These are phyloP conservation scores for Sclerotinia minor DNA, from an alignment of 2,329 filamentous ascomycete species.

Conservation along the genomic window DNA sequence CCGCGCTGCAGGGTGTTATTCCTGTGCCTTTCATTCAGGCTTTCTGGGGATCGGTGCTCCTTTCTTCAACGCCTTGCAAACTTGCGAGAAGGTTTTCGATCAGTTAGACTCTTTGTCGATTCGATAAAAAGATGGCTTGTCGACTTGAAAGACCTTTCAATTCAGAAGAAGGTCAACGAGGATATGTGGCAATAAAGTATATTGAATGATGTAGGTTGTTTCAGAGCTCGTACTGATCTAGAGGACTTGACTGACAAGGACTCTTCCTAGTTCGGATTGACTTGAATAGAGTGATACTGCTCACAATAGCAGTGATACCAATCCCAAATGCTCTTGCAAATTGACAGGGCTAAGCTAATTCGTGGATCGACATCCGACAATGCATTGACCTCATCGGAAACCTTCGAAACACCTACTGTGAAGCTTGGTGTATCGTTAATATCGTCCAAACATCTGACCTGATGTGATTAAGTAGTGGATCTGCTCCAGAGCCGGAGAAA, in stretches of 20 bases:
- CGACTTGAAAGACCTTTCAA: slow-evolving; percentile 28
- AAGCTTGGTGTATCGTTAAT: slow-evolving; percentile 38
- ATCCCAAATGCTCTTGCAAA: slow-evolving; percentile 34
- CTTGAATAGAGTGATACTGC: slow-evolving; percentile 37
- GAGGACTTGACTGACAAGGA: slow-evolving; percentile 33
- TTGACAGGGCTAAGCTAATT: slow-evolving; percentile 32
- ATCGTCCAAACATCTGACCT: slow-evolving; percentile 39
- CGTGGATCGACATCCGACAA: slow-evolving; percentile 38
- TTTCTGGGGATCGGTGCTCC: neutral
- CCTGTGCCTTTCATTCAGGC: slow-evolving; percentile 8
- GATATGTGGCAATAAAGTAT: slow-evolving; percentile 27
- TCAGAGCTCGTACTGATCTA: slow-evolving; percentile 36
- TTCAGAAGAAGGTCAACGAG: slow-evolving; percentile 24
- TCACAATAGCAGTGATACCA: slow-evolving; percentile 33
- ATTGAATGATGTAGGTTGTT: slow-evolving; percentile 35
- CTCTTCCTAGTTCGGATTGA: slow-evolving; percentile 35
- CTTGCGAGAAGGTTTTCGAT: neutral
- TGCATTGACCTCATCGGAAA: slow-evolving; percentile 42
- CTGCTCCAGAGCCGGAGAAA: slow-evolving; percentile 34
- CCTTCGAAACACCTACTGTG: slow-evolving; percentile 40
- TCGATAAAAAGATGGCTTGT: slow-evolving; percentile 20
- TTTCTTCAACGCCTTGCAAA: slow-evolving; percentile 17
- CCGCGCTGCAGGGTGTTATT: slow-evolving; percentile 21
- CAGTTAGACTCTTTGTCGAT: slow-evolving; percentile 15
- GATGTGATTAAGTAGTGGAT: slow-evolving; percentile 33